Base-by-base conservation (phyloP, 305 asterid genomes). In the Fraxinus angustifolia region DNA sequence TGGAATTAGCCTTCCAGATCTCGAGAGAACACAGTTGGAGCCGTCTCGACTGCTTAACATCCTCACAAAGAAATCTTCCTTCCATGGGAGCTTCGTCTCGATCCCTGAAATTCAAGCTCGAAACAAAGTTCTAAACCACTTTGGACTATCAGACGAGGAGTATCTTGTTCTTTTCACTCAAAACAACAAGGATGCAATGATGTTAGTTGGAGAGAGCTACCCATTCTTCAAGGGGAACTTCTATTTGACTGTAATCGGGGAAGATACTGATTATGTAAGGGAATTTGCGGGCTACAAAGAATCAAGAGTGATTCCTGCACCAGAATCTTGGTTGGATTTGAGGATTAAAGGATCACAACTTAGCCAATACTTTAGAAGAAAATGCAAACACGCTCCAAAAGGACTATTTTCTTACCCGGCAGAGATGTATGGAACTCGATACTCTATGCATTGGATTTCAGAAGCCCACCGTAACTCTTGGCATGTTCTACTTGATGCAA, bases 71-170 rank as follows among this genome's bases (percentile, higher is more conserved):
- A 92, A 92, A 62, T 88, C 95, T 3, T 90, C 97, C 28, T 92
- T 88, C 42, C 58, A 81, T 0, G 97, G 95, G 21, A 92, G 92
- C 82, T 92, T 92, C 79, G 77, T 92, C 21, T 92, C 97, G 0
- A 92, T 92, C 77, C 97, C 93, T 0, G 95, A 92, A 87, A 92
- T 92, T 40, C 93, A 92, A 84, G 97, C 95, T 0, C 83, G 95
- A 77, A 92, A 92, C 88, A 90, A 79, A 79, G 97, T 92, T 35
- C 72, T 91, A 4, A 91, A 86, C 36, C 93, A 91, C 83, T 91
- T 93, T 14, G 95, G 97, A 73, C 74, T 92, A 30, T 92, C 92
- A 1, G 93, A 92, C 8, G 92, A 90, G 73, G 97, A 91, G 8
- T 92, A 90, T 81, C 93, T 91, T 2, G 95, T 92, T 21, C 86